Conservation (phyloP, 345 rosid genomes). For the Eucalyptus pauciflora region DNA sequence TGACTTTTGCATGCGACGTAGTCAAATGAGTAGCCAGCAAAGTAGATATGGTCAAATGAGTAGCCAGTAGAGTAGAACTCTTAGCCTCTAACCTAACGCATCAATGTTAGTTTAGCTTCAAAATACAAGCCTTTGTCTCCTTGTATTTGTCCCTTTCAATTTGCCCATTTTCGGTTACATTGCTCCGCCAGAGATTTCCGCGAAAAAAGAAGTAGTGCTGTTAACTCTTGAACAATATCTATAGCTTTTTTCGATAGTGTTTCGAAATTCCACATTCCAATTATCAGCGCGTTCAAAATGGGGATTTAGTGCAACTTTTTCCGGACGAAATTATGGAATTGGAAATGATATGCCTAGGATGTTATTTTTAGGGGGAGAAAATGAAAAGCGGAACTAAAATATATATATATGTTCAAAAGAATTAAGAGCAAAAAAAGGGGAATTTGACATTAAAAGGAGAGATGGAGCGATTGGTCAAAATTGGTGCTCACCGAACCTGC, state of each 20-base stretch:
- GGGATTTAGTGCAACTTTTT: not conserved
- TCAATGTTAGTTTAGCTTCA: not conserved
- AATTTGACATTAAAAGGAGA: not conserved
- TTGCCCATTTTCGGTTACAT: not conserved
- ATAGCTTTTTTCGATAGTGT: not conserved
- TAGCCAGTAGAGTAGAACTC: not conserved
- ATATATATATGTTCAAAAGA: not conserved
- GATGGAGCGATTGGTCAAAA: not conserved
- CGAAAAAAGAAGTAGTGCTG: not conserved
- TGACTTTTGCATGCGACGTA: not conserved
- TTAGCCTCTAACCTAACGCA: not conserved
- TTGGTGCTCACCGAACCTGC: not conserved
- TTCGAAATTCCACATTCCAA: not conserved
- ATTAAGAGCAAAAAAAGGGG: not conserved
- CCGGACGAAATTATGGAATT: not conserved
- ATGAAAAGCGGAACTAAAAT: no score
- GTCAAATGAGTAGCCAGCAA: not conserved
- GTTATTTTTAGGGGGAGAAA: not conserved
- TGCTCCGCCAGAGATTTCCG: not conserved
- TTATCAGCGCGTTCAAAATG: not conserved
- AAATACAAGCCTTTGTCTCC: not conserved
- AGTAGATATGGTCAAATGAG: no score
- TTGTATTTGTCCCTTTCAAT: not conserved
- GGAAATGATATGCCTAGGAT: not conserved
- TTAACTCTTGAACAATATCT: not conserved